Evolutionary conservation across 108 stramenopile genomes (phyloP), one percentile per base, ranked within the genome.

Genomic region (Fragilaria crotonensis): DNA sequence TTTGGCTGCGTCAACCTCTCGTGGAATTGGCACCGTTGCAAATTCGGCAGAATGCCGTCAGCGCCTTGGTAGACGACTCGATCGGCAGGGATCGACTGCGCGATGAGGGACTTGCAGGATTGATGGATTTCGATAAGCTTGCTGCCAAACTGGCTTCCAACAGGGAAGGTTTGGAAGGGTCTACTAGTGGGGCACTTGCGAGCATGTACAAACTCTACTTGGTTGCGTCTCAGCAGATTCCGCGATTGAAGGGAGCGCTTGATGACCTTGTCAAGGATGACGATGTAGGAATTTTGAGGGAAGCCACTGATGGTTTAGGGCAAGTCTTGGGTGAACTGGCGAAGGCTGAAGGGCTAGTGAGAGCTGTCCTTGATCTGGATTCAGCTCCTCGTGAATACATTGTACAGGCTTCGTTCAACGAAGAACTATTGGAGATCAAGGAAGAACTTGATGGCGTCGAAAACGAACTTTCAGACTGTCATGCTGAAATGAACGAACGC

Each of bases 321-420:
- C 44, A 65, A 32, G 52, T 76, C 20, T 33, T 59, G 17, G 25
- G 0, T 26, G 78, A 87, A 56, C 59, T 85, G 33, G 51, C 21
- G 3, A 66, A 62, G 5, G 70, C 72, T 29, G 57, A 69, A 5
- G 64, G 60, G 17, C 62, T 94, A 26, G 81, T 75, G 5, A 80
- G 84, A 48, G 66, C 71, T 20, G 93, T 89, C 2, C 60, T 94
- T 54, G 87, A 94, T 75, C 65, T 94, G 50, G 75, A 89, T 52
- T 47, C 48, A 5, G 93, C 89, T 18, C 93, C 93, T 1, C 83
- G 94, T 2, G 95, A 97, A 26, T 95, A 90, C 36, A 45, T 86
- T 25, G 73, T 97, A 57, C 79, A 87, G 32, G 63, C 89, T 4
- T 46, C 49, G 4, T 79, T 80, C 61, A 59, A 78, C 58, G 63